A percentile compares a stretch with the other conserved stretches of the same genome.
phyloP scores from a whole-genome alignment of 2,329 filamentous ascomycete genomes.

The Aspergillus ruber region DNA sequence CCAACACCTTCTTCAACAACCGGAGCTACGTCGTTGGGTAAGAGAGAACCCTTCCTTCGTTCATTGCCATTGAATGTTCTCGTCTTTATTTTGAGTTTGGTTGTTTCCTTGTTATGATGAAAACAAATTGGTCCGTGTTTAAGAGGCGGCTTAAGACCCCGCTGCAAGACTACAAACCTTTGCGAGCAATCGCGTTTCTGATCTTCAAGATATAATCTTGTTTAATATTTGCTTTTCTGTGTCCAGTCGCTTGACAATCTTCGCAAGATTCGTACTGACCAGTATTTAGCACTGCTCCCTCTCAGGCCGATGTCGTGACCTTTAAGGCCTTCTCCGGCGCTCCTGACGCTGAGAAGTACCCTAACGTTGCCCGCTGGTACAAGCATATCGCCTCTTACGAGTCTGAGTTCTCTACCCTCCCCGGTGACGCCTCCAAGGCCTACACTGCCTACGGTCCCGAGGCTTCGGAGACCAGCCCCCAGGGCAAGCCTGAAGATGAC shows the following conservation, averaged over 20 bases:
- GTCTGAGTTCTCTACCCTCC: slow-evolving; percentile 82
- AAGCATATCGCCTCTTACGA: slow-evolving; percentile 94
- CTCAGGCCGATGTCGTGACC: slow-evolving; percentile 91
- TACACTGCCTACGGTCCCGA: slow-evolving; percentile 91
- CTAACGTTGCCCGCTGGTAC: slow-evolving; percentile 95
- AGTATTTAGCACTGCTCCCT: slow-evolving; percentile 55
- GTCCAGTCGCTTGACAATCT: slow-evolving; percentile 1
- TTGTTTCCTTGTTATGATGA: slow-evolving; percentile 58
- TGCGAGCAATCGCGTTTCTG: slow-evolving; percentile 72
- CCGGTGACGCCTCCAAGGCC: slow-evolving; percentile 83
- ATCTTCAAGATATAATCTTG: slow-evolving; percentile 29
- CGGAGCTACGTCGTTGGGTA: slow-evolving; percentile 80
- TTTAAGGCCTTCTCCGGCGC: slow-evolving; percentile 79
- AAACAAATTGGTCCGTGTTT: slow-evolving; percentile 89
- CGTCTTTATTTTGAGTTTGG: not conserved
- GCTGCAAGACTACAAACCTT: slow-evolving; percentile 68
- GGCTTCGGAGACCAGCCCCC: slow-evolving; percentile 69
- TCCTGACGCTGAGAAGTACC: slow-evolving; percentile 80
- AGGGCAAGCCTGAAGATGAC: slow-evolving; percentile 72
- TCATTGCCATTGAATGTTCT: slow-evolving; percentile 7
- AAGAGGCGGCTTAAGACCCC: slow-evolving; percentile 91
- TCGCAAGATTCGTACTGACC: slow-evolving; percentile 10
- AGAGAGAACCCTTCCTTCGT: slow-evolving; percentile 30
- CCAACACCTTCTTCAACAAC: slow-evolving; percentile 46
- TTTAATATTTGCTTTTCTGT: slow-evolving; percentile 11